Percentiles rank a stretch among this genome's conserved stretches.
Evolutionary conservation across 2,329 filamentous ascomycete species (phyloP).

Genomic region (Venturiaceae sp.): DNA sequence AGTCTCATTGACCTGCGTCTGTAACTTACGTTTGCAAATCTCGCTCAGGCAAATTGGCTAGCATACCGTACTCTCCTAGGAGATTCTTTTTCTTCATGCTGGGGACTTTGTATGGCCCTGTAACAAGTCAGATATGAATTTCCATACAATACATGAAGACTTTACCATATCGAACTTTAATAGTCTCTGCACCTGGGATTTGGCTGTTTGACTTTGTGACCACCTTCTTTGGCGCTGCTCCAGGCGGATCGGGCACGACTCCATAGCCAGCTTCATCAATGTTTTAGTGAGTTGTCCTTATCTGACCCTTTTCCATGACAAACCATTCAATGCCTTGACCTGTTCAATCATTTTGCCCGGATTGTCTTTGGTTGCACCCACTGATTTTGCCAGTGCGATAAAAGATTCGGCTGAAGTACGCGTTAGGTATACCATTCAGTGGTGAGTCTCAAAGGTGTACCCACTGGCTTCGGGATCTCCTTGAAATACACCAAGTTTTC

Average conservation of each 20-base stretch:
- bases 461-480: not conserved
- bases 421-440: not conserved
- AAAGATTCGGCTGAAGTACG: not conserved
- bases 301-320: too few relatives aligned
- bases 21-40: not conserved
- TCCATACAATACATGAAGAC: too few relatives aligned
- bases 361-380: not conserved
- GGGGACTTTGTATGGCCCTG: conserved; percentile 6
- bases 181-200: conserved; percentile 2
- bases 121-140: too few relatives aligned
- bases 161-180: conserved; percentile 8
- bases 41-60: not conserved
- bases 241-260: not conserved
- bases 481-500: too few relatives aligned
- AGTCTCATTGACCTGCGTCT: not conserved
- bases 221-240: not conserved
- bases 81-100: not conserved
- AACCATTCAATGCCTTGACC: not conserved
- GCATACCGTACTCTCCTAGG: conserved; percentile 2
- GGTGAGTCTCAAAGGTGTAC: not conserved
- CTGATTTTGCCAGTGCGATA: not conserved
- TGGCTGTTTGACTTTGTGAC: not conserved
- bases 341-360: not conserved
- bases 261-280: not conserved
- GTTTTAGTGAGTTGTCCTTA: not conserved